Base-by-base conservation (phyloP, 2,329 filamentous ascomycete genomes). In the Anthostomella pinea region DNA sequence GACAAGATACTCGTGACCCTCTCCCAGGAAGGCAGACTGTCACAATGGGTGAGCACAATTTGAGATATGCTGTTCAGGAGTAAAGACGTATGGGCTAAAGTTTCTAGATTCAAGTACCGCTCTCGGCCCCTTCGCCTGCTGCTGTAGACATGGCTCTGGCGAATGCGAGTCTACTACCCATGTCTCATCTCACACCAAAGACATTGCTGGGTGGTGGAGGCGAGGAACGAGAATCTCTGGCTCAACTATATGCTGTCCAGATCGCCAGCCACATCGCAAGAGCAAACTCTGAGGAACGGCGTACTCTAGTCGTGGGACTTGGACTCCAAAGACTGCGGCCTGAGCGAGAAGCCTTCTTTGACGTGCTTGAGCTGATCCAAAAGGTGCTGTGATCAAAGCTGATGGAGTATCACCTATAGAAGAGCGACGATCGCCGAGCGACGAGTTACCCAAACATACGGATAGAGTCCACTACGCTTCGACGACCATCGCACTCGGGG, bases 1-100 rank as follows among this genome's bases (percentile, higher is more conserved):
- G 93, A 97, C 73, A 95, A 88, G 64, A 88, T 98, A 53, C 67
- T 98, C 52, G 70, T 98, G 45, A 96, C 89, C 1, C 75, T 97
- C 41, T 87, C 86, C 0, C 93, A 97, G 66, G 78, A 83, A 43
- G 91, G 90, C 6, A 78, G 83, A 41, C 67, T 97, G 30, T 85
- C 87, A 14, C 93, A 97, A 72, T 98, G 93, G 93, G 89, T 96
- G 70, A 35, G 68, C 13, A 27, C 3, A 4, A 15, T n/a, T n/a
- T n/a, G n/a, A 27, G n/a, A 27, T 4, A 27, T n/a, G n/a, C n/a
- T n/a, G n/a, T n/a, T n/a, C n/a, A n/a, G n/a, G n/a, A n/a, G n/a
- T n/a, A n/a, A n/a, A n/a, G n/a, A n/a, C n/a, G n/a, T n/a, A n/a
- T n/a, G n/a, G n/a, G n/a, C 32, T 19, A 43, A 8, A 33, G 30